phyloP scores from a whole-genome alignment of 441 rosid species.

The Isatis lusitanica region DNA sequence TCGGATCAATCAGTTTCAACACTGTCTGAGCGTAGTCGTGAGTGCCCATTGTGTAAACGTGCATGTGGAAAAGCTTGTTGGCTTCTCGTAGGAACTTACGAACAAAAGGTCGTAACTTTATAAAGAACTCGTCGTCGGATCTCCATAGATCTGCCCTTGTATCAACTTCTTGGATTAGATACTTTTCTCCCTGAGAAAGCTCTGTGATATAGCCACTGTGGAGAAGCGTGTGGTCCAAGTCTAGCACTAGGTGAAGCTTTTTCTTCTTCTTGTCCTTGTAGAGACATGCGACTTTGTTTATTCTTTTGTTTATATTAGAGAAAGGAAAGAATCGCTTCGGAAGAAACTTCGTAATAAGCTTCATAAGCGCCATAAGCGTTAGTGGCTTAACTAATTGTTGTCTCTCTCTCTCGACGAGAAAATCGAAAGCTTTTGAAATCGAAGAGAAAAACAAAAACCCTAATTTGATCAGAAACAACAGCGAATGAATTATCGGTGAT shows the following conservation, averaged over 20 bases:
- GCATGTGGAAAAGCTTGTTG: conserved; percentile 5
- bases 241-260: conserved; percentile 29
- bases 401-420: not conserved
- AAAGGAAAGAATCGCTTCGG: not conserved
- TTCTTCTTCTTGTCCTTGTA: not conserved
- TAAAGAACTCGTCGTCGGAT: not conserved
- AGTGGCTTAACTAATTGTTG: not conserved
- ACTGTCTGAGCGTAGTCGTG: not conserved
- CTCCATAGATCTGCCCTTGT: conserved; percentile 13
- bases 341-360: not conserved
- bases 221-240: conserved; percentile 34
- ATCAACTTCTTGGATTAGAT: not conserved
- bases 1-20: conserved; percentile 13
- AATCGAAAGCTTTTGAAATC: not conserved
- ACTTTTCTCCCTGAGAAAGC: not conserved
- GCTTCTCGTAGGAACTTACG: conserved; percentile 16
- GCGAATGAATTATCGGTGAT: not conserved
- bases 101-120: conserved; percentile 23
- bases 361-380: not conserved
- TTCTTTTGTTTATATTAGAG: not conserved
- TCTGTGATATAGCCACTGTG: not conserved
- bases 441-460: not conserved
- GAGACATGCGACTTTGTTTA: not conserved
- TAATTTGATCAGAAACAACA: not conserved
- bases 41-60: conserved; percentile 18